Percentiles rank a stretch among this genome's conserved stretches.
These are phyloP conservation scores for Syzygium malaccense DNA, from an alignment of 441 rosid genomes.

Conservation along the genomic window DNA sequence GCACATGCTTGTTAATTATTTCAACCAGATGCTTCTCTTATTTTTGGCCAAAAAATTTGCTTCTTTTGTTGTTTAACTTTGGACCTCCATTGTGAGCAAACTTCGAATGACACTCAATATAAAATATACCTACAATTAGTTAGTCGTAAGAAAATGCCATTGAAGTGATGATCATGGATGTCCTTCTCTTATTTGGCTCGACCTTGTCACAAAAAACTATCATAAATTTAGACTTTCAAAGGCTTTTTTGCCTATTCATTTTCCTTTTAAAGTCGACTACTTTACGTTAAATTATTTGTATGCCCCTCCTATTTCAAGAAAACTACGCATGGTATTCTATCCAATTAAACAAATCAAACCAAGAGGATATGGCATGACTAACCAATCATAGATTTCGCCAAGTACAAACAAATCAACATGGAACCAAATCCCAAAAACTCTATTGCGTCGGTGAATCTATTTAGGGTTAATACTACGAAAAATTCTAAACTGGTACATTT, in stretches of 20 bases:
- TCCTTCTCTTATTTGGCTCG: neutral
- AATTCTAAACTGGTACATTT: too few relatives aligned
- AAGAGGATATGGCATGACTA: neutral
- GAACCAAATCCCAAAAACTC: neutral
- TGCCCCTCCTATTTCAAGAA: neutral
- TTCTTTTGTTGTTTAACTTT: too few relatives aligned
- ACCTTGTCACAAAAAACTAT: neutral
- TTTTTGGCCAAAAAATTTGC: too few relatives aligned
- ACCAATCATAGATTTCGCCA: neutral
- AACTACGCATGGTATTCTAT: neutral
- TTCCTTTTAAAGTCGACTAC: neutral
- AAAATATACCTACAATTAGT: neutral
- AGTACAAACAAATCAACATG: neutral
- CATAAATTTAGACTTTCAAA: neutral
- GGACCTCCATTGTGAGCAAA: too few relatives aligned
- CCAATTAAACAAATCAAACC: neutral
- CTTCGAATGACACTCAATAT: too few relatives aligned
- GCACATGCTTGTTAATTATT: too few relatives aligned
- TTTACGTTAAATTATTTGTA: neutral
- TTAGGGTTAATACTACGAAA: too few relatives aligned
- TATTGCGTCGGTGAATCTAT: neutral
- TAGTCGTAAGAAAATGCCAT: neutral
- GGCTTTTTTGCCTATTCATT: neutral
- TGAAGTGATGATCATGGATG: neutral
- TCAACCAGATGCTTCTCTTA: too few relatives aligned